Base-by-base conservation (phyloP, 2,329 filamentous ascomycete genomes). In the Colletotrichum sp. region DNA sequence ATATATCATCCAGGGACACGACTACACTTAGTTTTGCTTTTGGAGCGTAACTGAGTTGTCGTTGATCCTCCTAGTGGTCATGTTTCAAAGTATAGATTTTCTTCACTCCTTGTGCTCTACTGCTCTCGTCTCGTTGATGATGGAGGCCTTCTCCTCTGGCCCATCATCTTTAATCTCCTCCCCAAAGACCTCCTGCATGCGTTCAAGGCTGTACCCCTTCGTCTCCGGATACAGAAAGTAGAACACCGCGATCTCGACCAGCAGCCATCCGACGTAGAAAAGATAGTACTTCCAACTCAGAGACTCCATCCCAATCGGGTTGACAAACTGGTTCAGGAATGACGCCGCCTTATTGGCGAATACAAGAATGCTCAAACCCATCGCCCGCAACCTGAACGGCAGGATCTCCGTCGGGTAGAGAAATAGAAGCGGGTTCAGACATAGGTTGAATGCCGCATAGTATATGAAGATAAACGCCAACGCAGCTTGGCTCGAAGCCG, bases 401-500 rank as follows among this genome's bases (percentile, higher is more conserved):
- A 83, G 73, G 61, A 81, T 80, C 63, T 83, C 81, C 13, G 79
- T 79, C 9, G 80, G 79, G 66, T 83, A 83, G 12, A 63, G 19
- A 9, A 49, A 44, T 8, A 55, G 30, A n/a, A 73, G 39, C 7
- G 71, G 57, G 25, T 66, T 57, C n/a, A 61, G n/a, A 65, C 63
- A 29, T 19, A 73, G 27, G 22, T 73, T 73, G 22, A 44, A 73
- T 8, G 27, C 29, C 1, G 69, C 49, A 69, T 80, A 82, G 82
- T 83, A 85, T 73, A 86, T 80, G 80, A 82, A 87, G 74, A 87
- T 84, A 79, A 86, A 82, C 39, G 82, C 83, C 2, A 79, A 65
- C 12, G 62, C 74, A 16, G 70, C 64, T 15, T 27, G 25, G 27
- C n/a, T 32, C 12, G 57, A 64, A 44, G 39, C 27, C 1, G 64